Conservation (phyloP, 1,139 yeast species). For the Kazachstania sp. region DNA sequence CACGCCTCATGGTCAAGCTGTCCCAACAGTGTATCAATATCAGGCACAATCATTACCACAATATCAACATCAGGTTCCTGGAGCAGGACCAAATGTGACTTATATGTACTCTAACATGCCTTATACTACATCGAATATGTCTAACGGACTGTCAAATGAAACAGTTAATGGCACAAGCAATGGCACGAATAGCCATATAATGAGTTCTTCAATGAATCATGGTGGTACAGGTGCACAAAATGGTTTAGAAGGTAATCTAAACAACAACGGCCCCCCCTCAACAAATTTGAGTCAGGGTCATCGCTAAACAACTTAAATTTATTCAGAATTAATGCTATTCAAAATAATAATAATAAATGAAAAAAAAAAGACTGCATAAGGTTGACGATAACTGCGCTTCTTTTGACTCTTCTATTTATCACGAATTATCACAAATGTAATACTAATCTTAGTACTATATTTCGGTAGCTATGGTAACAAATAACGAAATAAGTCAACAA, state of each 20-base stretch:
- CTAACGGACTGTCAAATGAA: not conserved
- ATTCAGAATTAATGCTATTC: not conserved
- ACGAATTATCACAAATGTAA: too few relatives aligned
- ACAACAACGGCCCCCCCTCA: not conserved
- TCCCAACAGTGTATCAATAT: slow-evolving; percentile 4
- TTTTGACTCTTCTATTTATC: too few relatives aligned
- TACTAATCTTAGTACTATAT: too few relatives aligned
- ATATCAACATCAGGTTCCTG: slow-evolving; percentile 4
- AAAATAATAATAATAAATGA: not conserved
- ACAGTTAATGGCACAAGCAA: not conserved
- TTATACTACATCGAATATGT: not conserved
- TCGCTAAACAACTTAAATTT: not conserved
- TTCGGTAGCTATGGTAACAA: too few relatives aligned
- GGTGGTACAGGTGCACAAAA: not conserved
- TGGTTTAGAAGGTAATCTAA: not conserved
- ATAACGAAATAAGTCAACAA: too few relatives aligned
- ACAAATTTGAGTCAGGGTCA: not conserved
- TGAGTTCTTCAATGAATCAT: not conserved
- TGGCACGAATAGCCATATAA: not conserved
- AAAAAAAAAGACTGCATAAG: not conserved
- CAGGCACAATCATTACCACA: slow-evolving; percentile 4
- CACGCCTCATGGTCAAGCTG: not conserved
- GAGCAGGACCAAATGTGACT: not conserved
- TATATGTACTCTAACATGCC: slow-evolving; percentile 5
- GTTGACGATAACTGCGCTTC: too few relatives aligned